Percentiles rank a stretch among this genome's conserved stretches.
Conservation (phyloP, 2,329 filamentous ascomycete species). For the Paracorniculantispora psalliotae region DNA sequence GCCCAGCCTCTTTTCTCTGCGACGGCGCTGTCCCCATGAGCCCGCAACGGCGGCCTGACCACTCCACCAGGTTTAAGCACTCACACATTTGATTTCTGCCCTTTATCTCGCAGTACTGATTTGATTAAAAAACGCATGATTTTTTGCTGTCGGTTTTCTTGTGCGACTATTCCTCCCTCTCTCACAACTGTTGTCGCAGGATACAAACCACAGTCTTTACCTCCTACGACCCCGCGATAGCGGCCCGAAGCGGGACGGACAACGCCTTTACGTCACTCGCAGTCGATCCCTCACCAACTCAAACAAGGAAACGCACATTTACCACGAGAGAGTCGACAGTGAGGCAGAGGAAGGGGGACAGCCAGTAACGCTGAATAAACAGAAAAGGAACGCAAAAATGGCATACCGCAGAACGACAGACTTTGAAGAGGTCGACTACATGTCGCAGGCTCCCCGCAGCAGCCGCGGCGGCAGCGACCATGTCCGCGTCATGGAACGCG, state of each 20-base stretch:
- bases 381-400: neutral
- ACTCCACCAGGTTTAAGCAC: conserved; percentile 3
- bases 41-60: neutral
- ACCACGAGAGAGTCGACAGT: too few relatives aligned
- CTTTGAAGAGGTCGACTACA: conserved; percentile 32
- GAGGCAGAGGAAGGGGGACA: too few relatives aligned
- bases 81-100: neutral
- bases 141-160: neutral
- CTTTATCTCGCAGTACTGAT: neutral
- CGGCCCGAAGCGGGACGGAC: conserved; percentile 6
- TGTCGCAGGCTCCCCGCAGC: neutral
- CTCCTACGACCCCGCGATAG: conserved; percentile 1
- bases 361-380: too few relatives aligned
- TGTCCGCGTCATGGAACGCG: conserved; percentile 39
- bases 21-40: neutral
- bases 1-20: conserved; percentile 6
- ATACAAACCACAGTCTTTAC: neutral
- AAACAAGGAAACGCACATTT: neutral
- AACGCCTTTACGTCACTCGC: conserved; percentile 5
- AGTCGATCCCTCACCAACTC: neutral
- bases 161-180: neutral
- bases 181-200: neutral
- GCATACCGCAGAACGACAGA: conserved; percentile 16
- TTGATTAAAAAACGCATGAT: neutral
- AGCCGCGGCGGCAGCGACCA: conserved; percentile 21